Base-by-base conservation (phyloP, 177 flowering plant genomes). In the Vitis hybrid region DNA sequence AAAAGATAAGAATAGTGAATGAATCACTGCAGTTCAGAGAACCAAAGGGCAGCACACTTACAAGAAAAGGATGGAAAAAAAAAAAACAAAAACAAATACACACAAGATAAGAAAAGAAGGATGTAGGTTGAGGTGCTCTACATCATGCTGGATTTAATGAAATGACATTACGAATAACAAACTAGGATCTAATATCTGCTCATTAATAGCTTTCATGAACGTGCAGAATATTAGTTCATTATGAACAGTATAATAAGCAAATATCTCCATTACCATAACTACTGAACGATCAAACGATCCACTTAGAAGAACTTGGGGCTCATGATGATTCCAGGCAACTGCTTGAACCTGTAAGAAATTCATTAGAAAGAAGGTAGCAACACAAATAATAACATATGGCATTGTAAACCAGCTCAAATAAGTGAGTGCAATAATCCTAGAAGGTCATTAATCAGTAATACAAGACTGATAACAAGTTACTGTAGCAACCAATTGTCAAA, bases 271-370 rank as follows among this genome's bases (percentile, higher is more conserved):
- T 84, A 94, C 98, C 99, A 94, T 78, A 56, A 86, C 89, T 3
- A 94, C 83, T 10, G 96, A 72, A 64, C 77, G 96, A 83, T 94
- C 99, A 78, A 94, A 94, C 54, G 99, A 93, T 70, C 99, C 99
- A 80, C 94, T 91, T 13, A 94, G 89, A 80, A 94, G 90, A 76
- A 89, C 89, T 79, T 87, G 81, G 40, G 92, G 89, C 12, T 65
- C 83, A 71, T 72, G 78, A 72, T 72, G 79, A 79, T 91, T 94
- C 98, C 97, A 94, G 15, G 95, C 94, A 75, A 93, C 91, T 49
- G 97, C 86, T 81, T 94, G 98, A 72, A 94, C 99, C 98, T 94
- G 86, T 21, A 71, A 72, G 46, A 40, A 49, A 54, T 4, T 3
- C 30, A 61, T 50, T 21, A 60, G 18, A 3, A 67, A 52, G 24